phyloP scores from a whole-genome alignment of 192 early-diverging fungal species.

The Endogone sp. region DNA sequence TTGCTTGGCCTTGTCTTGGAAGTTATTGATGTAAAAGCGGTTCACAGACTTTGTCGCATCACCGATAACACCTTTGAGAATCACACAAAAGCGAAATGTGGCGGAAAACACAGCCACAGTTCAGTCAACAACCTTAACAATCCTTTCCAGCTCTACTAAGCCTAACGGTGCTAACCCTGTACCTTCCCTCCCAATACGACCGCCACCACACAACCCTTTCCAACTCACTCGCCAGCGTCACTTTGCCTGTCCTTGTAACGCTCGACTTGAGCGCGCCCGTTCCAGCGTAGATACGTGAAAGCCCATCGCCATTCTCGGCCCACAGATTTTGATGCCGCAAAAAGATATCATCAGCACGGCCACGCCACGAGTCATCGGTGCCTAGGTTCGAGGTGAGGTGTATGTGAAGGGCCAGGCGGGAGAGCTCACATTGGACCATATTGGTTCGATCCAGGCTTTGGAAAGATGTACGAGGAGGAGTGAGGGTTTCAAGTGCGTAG shows the following conservation, averaged over 20 bases:
- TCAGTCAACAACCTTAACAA: not conserved
- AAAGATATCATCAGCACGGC: conserved; percentile 20
- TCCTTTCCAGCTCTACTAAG: too few relatives aligned
- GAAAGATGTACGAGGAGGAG: too few relatives aligned
- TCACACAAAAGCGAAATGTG: conserved; percentile 17
- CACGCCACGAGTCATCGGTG: conserved; percentile 6
- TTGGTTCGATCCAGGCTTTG: conserved; percentile 75
- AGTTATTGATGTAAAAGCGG: conserved; percentile 93
- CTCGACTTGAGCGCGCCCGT: conserved; percentile 94
- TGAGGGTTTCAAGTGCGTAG: too few relatives aligned
- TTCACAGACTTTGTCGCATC: conserved; percentile 93
- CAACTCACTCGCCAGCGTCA: conserved; percentile 56
- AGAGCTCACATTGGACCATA: conserved; percentile 79
- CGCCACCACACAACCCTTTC: too few relatives aligned
- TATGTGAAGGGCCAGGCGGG: conserved; percentile 40
- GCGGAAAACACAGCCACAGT: conserved; percentile 2
- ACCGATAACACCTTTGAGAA: conserved; percentile 63
- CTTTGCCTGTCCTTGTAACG: conserved; percentile 86
- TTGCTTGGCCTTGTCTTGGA: conserved; percentile 93
- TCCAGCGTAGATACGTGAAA: conserved; percentile 93
- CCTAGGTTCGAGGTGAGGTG: conserved; percentile 36
- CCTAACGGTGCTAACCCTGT: not conserved
- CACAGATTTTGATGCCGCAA: conserved; percentile 61
- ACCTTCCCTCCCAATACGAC: too few relatives aligned
- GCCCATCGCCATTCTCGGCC: conserved; percentile 86